These are phyloP conservation scores for Pontederia paniculata DNA, from an alignment of 176 grass and related monocot species.

Conservation along the genomic window DNA sequence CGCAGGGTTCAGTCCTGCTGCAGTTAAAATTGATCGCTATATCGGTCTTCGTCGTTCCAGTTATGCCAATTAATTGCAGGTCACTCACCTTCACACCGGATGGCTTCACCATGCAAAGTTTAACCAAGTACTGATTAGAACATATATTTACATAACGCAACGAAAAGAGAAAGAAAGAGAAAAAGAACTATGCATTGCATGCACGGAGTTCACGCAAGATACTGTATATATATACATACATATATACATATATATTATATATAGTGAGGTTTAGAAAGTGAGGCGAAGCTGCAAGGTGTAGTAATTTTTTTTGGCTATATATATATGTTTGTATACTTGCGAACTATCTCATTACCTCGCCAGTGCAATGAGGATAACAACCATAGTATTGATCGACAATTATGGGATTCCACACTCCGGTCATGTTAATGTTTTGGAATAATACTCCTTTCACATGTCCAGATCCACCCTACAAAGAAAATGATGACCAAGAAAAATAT, in stretches of 20 bases:
- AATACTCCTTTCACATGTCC: background rate
- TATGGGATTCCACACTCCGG: background rate
- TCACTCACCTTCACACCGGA: background rate
- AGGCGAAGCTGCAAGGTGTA: no score
- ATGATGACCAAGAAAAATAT: no score
- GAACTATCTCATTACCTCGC: no score
- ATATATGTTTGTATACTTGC: no score
- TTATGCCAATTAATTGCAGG: background rate
- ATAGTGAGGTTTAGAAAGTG: no score
- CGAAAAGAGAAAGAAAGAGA: background rate
- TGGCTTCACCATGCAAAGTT: background rate
- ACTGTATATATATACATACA: no score
- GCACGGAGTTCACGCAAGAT: no score
- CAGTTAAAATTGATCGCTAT: background rate
- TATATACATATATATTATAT: no score
- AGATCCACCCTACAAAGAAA: background rate
- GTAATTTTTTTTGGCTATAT: no score
- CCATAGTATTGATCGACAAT: slow-evolving; percentile 4
- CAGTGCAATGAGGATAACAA: no score
- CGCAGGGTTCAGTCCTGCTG: background rate
- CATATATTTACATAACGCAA: no score
- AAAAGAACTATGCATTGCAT: no score
- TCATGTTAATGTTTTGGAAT: background rate
- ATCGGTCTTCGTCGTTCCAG: background rate
- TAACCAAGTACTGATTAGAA: background rate